These are phyloP conservation scores for Lantana camara DNA, from an alignment of 257 asterid genomes.

Conservation along the genomic window DNA sequence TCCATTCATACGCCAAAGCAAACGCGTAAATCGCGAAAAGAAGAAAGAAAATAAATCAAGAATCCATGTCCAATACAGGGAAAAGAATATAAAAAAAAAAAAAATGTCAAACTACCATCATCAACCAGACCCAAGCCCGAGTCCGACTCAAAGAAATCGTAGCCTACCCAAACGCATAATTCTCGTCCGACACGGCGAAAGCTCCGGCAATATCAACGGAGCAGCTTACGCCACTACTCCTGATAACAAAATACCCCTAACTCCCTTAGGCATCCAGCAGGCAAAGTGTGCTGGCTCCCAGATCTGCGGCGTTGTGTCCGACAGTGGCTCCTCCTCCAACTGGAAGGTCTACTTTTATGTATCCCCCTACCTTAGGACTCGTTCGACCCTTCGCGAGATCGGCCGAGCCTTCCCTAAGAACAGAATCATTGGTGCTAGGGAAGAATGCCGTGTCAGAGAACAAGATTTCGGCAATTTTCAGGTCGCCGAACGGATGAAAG, in stretches of 20 bases:
- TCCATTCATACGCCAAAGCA: not conserved
- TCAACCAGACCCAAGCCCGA: conserved; percentile 24
- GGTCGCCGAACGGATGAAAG: conserved; percentile 81
- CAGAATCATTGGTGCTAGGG: conserved; percentile 74
- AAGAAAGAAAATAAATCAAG: not conserved
- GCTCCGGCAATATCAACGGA: conserved; percentile 82
- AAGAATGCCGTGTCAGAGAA: conserved; percentile 88
- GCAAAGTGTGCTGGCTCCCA: conserved; percentile 60
- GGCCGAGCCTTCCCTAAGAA: conserved; percentile 69
- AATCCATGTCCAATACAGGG: not conserved
- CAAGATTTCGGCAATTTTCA: conserved; percentile 99
- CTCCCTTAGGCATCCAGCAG: conserved; percentile 61
- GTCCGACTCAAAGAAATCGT: not conserved
- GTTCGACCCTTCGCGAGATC: conserved; percentile 79
- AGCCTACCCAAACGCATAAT: conserved; percentile 80
- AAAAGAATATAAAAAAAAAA: not conserved
- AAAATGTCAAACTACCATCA: conserved; percentile 27
- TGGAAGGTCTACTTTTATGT: conserved; percentile 87
- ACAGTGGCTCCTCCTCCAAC: conserved; percentile 44
- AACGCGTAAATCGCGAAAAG: not conserved
- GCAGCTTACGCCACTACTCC: conserved; percentile 69
- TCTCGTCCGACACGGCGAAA: conserved; percentile 90
- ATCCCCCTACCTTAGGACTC: conserved; percentile 82
- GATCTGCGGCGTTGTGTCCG: conserved; percentile 59
- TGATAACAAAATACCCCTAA: conserved; percentile 75